phyloP scores from a whole-genome alignment of 2,329 filamentous ascomycete species.

The Penicillium hesseltinei region DNA sequence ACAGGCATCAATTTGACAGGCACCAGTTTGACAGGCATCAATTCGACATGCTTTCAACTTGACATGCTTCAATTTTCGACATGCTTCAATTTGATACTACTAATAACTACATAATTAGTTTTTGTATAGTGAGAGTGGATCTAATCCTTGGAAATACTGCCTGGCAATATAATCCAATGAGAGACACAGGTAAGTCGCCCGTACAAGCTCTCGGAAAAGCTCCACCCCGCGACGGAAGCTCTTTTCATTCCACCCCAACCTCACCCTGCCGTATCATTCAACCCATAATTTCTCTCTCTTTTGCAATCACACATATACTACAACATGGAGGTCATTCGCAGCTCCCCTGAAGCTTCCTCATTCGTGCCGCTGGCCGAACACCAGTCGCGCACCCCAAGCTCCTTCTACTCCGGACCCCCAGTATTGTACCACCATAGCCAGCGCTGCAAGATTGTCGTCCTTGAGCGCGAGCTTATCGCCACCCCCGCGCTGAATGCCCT shows the following conservation, averaged over 20 bases:
- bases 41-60: no score
- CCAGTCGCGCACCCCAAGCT: slow-evolving; percentile 48
- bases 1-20: no score
- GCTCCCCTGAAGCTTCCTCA: slow-evolving; percentile 39
- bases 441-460: slow-evolving; percentile 45
- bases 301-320: not conserved
- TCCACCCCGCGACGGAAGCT: slow-evolving; percentile 7
- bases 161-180: no score
- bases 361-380: slow-evolving; percentile 47
- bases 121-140: no score
- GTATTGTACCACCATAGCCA: slow-evolving; percentile 49
- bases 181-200: no score
- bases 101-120: no score
- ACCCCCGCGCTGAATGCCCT: slow-evolving; percentile 37
- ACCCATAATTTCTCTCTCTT: not conserved
- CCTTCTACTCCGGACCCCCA: slow-evolving; percentile 48
- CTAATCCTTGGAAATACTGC: no score
- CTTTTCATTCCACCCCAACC: slow-evolving; percentile 10
- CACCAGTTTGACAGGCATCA: no score
- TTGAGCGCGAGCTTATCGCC: slow-evolving; percentile 40
- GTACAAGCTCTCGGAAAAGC: slow-evolving; percentile 7
- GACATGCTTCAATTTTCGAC: no score
- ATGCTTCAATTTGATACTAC: no score
- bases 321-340: slow-evolving; percentile 45
- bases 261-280: not conserved